phyloP scores from a whole-genome alignment of 2,329 filamentous ascomycete species.

The Aspergillus viridinutans region DNA sequence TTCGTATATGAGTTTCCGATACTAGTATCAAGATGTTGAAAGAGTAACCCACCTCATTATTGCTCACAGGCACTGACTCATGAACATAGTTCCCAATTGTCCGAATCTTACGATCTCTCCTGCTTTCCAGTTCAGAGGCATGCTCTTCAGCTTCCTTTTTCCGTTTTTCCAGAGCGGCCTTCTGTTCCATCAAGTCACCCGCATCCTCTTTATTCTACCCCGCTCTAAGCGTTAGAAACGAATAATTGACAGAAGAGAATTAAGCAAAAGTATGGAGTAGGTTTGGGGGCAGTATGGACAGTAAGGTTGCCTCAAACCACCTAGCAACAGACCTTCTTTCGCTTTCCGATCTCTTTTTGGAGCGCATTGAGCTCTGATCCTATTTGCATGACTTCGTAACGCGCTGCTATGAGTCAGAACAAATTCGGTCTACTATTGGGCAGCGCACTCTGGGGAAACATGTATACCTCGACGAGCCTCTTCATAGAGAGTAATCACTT shows the following conservation, averaged over 20 bases:
- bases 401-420: constrained; percentile 43
- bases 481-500: constrained; percentile 82
- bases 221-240: constrained; percentile 6
- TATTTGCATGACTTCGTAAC: constrained; percentile 75
- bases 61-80: constrained; percentile 74
- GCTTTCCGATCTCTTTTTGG: constrained; percentile 83
- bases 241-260: neutral
- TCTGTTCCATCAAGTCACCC: constrained; percentile 71
- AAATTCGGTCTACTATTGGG: neutral
- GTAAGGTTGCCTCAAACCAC: neutral
- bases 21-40: neutral
- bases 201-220: constrained; percentile 79
- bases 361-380: constrained; percentile 80
- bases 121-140: constrained; percentile 69
- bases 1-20: constrained; percentile 17
- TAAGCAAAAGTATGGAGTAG: neutral
- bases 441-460: neutral
- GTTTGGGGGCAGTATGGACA: neutral
- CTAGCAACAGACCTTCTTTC: constrained; percentile 67
- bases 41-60: constrained; percentile 61
- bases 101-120: constrained; percentile 73
- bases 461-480: constrained; percentile 70
- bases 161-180: constrained; percentile 70
- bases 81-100: constrained; percentile 90
- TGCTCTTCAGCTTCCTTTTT: constrained; percentile 74